Conservation (phyloP, 495 filamentous ascomycete genomes). For the Thozetella sp. region DNA sequence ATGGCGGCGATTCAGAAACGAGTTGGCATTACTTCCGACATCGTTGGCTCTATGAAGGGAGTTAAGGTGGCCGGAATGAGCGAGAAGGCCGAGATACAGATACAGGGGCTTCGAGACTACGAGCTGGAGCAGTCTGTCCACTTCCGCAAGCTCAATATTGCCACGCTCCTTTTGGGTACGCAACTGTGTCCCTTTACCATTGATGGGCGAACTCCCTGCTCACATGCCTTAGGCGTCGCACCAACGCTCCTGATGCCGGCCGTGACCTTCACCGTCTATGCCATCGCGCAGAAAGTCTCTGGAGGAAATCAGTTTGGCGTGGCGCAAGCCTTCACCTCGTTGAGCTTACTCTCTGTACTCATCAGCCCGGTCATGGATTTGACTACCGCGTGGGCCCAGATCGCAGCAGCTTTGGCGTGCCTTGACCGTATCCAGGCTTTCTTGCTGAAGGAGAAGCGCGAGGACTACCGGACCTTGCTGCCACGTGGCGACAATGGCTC, state of each 20-base stretch:
- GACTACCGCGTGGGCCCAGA: constrained; percentile 7
- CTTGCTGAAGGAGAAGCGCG: constrained; percentile 28
- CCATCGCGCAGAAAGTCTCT: constrained; percentile 13
- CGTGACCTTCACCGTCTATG: constrained; percentile 16
- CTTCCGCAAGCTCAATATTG: constrained; percentile 11
- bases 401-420: constrained; percentile 30
- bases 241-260: constrained; percentile 12
- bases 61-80: constrained; percentile 12
- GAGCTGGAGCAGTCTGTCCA: constrained; percentile 12
- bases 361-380: constrained; percentile 13
- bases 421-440: constrained; percentile 40
- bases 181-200: background rate
- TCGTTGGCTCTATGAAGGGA: constrained; percentile 14
- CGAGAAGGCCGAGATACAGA: constrained; percentile 14
- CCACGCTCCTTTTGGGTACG: constrained; percentile 8
- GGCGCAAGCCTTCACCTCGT: constrained; percentile 13
- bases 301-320: constrained; percentile 14
- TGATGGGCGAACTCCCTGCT: background rate
- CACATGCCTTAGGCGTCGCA: background rate
- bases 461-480: constrained; percentile 10
- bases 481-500: background rate
- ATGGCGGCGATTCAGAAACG: constrained; percentile 17
- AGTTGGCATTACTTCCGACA: constrained; percentile 13
- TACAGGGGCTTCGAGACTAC: constrained; percentile 11
- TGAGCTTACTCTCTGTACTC: constrained; percentile 11